Evolutionary conservation across 2,329 filamentous ascomycete species (phyloP).

Genomic region (Rhynchosporium graminicola): DNA sequence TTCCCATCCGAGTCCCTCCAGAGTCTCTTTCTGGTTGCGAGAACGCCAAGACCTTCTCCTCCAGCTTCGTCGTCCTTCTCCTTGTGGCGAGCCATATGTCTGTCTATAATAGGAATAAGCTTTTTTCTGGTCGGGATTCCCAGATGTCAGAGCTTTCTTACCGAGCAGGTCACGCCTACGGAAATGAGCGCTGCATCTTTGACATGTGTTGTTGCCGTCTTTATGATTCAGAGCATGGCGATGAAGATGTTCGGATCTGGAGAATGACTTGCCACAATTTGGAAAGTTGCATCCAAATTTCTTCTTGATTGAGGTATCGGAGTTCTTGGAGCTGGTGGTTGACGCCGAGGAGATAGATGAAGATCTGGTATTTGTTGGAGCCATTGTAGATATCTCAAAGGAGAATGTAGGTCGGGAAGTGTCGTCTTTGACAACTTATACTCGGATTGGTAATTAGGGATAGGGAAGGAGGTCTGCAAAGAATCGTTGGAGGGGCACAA

Average conservation of each 20-base stretch:
- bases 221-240: constrained; percentile 54
- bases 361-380: constrained; percentile 33
- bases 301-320: constrained; percentile 34
- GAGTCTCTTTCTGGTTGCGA: constrained; percentile 51
- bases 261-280: constrained; percentile 50
- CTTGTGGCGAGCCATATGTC: constrained; percentile 51
- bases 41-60: constrained; percentile 47
- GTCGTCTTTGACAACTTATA: no score
- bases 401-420: no score
- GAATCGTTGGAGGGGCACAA: constrained; percentile 27
- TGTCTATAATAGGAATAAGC: constrained; percentile 42
- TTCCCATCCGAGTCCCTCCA: constrained; percentile 52
- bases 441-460: constrained; percentile 2
- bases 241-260: constrained; percentile 52
- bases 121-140: constrained; percentile 17
- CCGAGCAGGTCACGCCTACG: constrained; percentile 56
- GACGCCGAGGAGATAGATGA: constrained; percentile 36
- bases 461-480: constrained; percentile 30
- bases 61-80: constrained; percentile 54
- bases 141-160: constrained; percentile 39
- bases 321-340: constrained; percentile 30
- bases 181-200: constrained; percentile 57
- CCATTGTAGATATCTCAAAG: constrained; percentile 26
- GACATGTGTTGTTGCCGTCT: constrained; percentile 51
- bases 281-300: constrained; percentile 45